Conservation (phyloP, 345 rosid genomes). For the Arabidopsis thaliana region TAIR10.1 NC_003074.8:928501-929000, state of each 20-base stretch:
- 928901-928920: conserved; percentile 60
- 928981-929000: no score
- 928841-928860: conserved; percentile 75
- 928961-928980: background rate
- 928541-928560: conserved; percentile 42
- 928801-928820: conserved; percentile 67
- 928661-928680: conserved; percentile 68
- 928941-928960: background rate
- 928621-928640: conserved; percentile 65
- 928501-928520: background rate
- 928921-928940: conserved; percentile 11
- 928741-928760: background rate
- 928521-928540: conserved; percentile 26
- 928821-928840: conserved; percentile 85
- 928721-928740: conserved; percentile 20
- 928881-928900: conserved; percentile 79
- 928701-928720: conserved; percentile 1
- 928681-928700: conserved; percentile 28
- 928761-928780: conserved; percentile 86
- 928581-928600: conserved; percentile 66
- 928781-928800: conserved; percentile 80
- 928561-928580: conserved; percentile 65
- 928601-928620: conserved; percentile 57
- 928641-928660: conserved; percentile 64
- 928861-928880: conserved; percentile 73